These are phyloP conservation scores for Yamadazyma atmosphaerica DNA, from an alignment of 1,139 yeast genomes.

Conservation along the genomic window DNA sequence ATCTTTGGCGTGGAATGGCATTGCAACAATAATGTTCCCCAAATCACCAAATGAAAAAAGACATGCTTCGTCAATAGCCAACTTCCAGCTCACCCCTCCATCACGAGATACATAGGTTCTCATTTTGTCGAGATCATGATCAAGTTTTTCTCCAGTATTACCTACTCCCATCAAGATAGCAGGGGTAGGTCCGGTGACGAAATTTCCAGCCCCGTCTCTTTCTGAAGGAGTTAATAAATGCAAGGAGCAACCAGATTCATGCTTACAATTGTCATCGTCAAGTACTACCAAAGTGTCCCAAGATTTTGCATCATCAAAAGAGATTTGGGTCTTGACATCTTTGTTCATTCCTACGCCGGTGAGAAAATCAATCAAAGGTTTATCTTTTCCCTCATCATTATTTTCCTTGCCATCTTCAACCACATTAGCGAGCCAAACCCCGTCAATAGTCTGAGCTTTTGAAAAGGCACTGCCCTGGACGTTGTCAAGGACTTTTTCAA, in stretches of 20 bases:
- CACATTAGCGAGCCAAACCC: conserved; percentile 63
- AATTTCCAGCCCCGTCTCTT: conserved; percentile 55
- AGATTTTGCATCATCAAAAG: conserved; percentile 64
- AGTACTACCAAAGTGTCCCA: conserved; percentile 55
- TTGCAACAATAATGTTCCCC: conserved; percentile 73
- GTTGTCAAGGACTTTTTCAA: conserved; percentile 45
- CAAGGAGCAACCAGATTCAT: conserved; percentile 53
- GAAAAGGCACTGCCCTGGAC: conserved; percentile 46
- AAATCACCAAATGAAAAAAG: conserved; percentile 72
- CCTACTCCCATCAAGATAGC: conserved; percentile 70
- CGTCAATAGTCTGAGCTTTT: conserved; percentile 64
- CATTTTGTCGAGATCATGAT: conserved; percentile 23
- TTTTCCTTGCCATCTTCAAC: conserved; percentile 24
- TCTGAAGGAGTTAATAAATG: conserved; percentile 54
- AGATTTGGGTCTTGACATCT: conserved; percentile 32
- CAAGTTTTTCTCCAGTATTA: conserved; percentile 40
- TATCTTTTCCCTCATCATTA: conserved; percentile 18
- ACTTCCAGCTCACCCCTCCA: conserved; percentile 74
- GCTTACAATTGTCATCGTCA: conserved; percentile 48
- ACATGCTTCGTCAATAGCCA: conserved; percentile 55
- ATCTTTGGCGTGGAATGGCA: conserved; percentile 39
- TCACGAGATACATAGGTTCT: conserved; percentile 70
- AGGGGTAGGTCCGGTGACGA: conserved; percentile 67
- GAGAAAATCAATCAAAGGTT: conserved; percentile 26
- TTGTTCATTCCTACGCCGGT: conserved; percentile 25